These are phyloP conservation scores for Fusarium sp. DNA, from an alignment of 2,329 filamentous ascomycete species.

Conservation along the genomic window DNA sequence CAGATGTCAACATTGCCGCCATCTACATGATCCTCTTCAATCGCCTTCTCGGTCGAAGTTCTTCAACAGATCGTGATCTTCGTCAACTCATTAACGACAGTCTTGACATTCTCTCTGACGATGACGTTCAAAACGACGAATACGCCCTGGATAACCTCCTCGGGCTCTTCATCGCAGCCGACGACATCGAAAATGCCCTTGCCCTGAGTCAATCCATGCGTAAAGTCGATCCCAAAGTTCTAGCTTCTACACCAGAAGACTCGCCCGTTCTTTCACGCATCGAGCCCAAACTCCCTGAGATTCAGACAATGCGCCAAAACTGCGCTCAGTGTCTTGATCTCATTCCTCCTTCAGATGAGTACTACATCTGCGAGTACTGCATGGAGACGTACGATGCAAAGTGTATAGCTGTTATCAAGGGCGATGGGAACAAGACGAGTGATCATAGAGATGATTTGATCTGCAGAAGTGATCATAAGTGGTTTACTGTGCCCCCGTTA, in stretches of 20 bases:
- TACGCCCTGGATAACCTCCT: slow-evolving; percentile 58
- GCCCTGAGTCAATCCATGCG: slow-evolving; percentile 57
- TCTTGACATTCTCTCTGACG: slow-evolving; percentile 55
- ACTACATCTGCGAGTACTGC: slow-evolving; percentile 54
- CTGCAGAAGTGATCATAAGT: slow-evolving; percentile 55
- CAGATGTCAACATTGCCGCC: slow-evolving; percentile 57
- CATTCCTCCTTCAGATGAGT: slow-evolving; percentile 49
- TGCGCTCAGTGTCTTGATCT: slow-evolving; percentile 56
- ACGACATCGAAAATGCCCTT: slow-evolving; percentile 53
- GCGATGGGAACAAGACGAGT: slow-evolving; percentile 48
- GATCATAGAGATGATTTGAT: slow-evolving; percentile 49
- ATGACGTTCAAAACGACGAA: slow-evolving; percentile 57
- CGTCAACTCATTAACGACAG: slow-evolving; percentile 53
- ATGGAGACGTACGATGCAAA: slow-evolving; percentile 55
- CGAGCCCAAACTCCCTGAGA: slow-evolving; percentile 55
- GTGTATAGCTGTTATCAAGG: slow-evolving; percentile 52
- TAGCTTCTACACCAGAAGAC: slow-evolving; percentile 46
- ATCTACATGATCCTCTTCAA: slow-evolving; percentile 57
- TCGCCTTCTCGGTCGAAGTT: slow-evolving; percentile 48
- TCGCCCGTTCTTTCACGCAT: slow-evolving; percentile 47
- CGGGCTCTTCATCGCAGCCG: slow-evolving; percentile 54
- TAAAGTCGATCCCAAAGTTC: slow-evolving; percentile 49
- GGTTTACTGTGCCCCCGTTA: slow-evolving; percentile 56
- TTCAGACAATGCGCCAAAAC: slow-evolving; percentile 51
- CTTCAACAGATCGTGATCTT: slow-evolving; percentile 49